Conservation (phyloP, 495 filamentous ascomycete genomes). For the Chaetomium fimeti region DNA sequence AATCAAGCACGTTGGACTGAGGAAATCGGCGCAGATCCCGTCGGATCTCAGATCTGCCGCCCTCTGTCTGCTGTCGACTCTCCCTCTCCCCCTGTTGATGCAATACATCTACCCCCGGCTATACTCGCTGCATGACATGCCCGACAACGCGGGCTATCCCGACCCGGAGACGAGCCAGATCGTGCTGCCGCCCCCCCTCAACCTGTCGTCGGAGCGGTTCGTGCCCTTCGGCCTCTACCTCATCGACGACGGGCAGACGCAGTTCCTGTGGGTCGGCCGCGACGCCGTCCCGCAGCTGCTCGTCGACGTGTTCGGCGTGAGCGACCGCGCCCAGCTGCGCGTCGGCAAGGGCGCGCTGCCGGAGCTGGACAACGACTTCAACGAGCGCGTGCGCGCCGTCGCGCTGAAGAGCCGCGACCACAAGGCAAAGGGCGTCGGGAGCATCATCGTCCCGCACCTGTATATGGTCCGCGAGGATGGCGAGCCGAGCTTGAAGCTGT, state of each 20-base stretch:
- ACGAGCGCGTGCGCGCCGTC: constrained; percentile 84
- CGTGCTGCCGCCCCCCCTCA: constrained; percentile 76
- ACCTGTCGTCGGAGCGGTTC: constrained; percentile 82
- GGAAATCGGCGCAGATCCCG: constrained; percentile 93
- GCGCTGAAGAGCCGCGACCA: constrained; percentile 90
- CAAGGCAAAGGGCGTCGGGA: constrained; percentile 78
- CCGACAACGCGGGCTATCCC: constrained; percentile 83
- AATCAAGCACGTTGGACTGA: constrained; percentile 93
- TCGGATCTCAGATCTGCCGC: constrained; percentile 93
- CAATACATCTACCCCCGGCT: constrained; percentile 96
- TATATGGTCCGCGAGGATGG: constrained; percentile 95
- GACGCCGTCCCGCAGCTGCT: constrained; percentile 90
- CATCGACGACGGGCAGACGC: constrained; percentile 94
- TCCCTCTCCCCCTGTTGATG: constrained; percentile 86
- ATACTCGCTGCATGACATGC: constrained; percentile 97
- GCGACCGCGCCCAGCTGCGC: constrained; percentile 75
- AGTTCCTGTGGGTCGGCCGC: constrained; percentile 95
- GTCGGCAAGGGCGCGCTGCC: constrained; percentile 87
- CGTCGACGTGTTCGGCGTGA: constrained; percentile 81
- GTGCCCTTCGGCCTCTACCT: constrained; percentile 95
- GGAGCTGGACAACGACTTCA: constrained; percentile 92
- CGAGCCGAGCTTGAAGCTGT: constrained; percentile 89
- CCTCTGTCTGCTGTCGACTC: constrained; percentile 85
- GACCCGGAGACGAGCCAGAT: constrained; percentile 85
- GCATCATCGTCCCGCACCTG: constrained; percentile 85